Base-by-base conservation (phyloP, 805 yeast genomes). In the Sugiyamaella americana region DNA sequence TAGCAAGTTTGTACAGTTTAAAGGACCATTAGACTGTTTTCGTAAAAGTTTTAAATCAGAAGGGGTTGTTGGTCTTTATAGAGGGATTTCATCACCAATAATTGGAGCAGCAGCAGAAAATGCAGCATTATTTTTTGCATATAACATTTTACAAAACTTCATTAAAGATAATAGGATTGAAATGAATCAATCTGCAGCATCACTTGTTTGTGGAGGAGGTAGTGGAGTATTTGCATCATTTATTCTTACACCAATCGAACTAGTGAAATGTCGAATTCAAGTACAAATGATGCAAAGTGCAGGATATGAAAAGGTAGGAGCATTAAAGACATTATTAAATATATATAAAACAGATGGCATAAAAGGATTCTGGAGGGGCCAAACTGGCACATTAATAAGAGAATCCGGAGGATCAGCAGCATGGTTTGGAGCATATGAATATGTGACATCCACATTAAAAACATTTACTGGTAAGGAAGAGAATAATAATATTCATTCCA, bases 381-480 rank as follows among this genome's bases (percentile, higher is more conserved):
- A 88, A 54, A 69, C 80, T 0, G 81, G 93, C 18, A 89, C 98
- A 0, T 66, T 87, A 41, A 52, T 85, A 1, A 74, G 97, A 57
- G 98, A 89, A 61, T 74, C 86, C 34, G 82, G 88, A 23, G 97
- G 97, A 5, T 85, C 96, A 1, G 86, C 95, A 3, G 81, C 91
- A 1, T 89, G 97, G 97, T 89, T 89, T 67, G 91, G 95, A 0
- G 78, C 93, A 16, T 88, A 88, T 62, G 96, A 88, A 60, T 66
- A 73, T 39, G 66, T 75, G 5, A 62, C 51, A 26, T 21, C 34
- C 11, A 43, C 51, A 30, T n/a, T 36, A 4, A 42, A 47, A 46
- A 60, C 36, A 37, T 56, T 24, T 44, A 32, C 20, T 22, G 30
- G 44, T 45, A 45, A 16, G 18, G 41, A 39, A 21, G 18, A 48